Evolutionary conservation across 306 rosid genomes (phyloP), one percentile per base, ranked within the genome.

Genomic region (Acacia crassicarpa): DNA sequence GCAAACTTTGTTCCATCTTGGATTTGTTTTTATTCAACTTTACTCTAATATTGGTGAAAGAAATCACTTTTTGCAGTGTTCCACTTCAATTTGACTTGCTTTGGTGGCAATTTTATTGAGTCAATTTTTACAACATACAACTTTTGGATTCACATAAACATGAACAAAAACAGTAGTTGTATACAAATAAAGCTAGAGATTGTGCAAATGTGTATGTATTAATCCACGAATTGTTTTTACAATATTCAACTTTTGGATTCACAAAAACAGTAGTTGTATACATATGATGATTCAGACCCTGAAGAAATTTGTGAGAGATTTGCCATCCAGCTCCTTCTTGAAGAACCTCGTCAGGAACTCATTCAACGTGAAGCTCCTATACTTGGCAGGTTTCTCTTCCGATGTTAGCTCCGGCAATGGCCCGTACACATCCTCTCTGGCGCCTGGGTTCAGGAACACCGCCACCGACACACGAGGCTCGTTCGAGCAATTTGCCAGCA

Each of bases 351-450:
- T 62, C 79, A 91, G 14, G 68, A 91, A 93, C 69, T 94, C 95
- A 9, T 68, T 1, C 9, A 73, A 76, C 0, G 90, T 88, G 80
- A 91, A 92, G 23, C 81, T 74, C 22, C 85, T 48, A 58, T 90
- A 94, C 15, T 84, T 81, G 0, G 91, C 69, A 0, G 92, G 97
- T 35, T 87, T 91, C 25, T 86, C 89, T 6, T 67, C 75, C 13
- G 91, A 81, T 32, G 89, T 80, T 71, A 94, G 86, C 88, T 94
- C 97, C 5, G 95, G 95, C 78, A 91, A 74, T 19, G 97, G 98
- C 61, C 98, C 98, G 75, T 77, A 91, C 8, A 82, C 40, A 9
- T 78, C 77, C 59, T 90, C 91, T 72, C 91, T 82, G 0, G 70
- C 62, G 53, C 97, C 13, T 11, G 97, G 95, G 76, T 87, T 87